Conservation (phyloP, 352 stramenopile species). For the Salisapilia sapeloensis region DNA sequence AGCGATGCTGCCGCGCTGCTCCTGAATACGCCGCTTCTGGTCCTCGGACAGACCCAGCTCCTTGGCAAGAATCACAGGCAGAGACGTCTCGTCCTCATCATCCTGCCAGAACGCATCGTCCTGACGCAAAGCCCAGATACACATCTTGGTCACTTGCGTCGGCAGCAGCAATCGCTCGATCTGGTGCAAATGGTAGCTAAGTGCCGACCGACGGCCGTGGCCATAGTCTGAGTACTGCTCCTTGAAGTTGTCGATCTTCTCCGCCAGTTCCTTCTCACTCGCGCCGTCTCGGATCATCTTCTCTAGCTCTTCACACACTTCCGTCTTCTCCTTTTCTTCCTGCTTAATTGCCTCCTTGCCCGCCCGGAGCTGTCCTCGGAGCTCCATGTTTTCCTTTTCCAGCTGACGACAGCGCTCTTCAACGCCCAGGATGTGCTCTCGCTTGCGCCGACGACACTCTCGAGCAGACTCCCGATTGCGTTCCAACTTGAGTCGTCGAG, state of each 20-base stretch:
- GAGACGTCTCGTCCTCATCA: conserved; percentile 75
- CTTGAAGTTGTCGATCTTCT: conserved; percentile 92
- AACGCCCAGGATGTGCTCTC: conserved; percentile 63
- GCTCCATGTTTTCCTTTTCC: conserved; percentile 86
- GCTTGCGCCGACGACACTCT: conserved; percentile 82
- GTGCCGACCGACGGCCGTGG: conserved; percentile 69
- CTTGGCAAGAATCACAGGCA: conserved; percentile 82
- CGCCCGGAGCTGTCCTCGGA: conserved; percentile 79
- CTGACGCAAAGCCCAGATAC: conserved; percentile 82
- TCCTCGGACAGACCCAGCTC: conserved; percentile 82
- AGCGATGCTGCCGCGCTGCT: conserved; percentile 58
- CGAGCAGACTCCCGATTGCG: conserved; percentile 84
- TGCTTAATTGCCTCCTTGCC: conserved; percentile 76
- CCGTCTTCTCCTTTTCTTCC: conserved; percentile 76
- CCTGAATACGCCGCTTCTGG: conserved; percentile 88
- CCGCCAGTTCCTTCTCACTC: conserved; percentile 78
- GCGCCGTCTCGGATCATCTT: conserved; percentile 66
- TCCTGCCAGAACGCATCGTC: conserved; percentile 83
- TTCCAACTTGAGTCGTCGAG: conserved; percentile 50
- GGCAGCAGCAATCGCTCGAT: conserved; percentile 87
- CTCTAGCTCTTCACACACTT: conserved; percentile 66
- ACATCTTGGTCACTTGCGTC: conserved; percentile 89
- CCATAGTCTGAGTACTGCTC: conserved; percentile 88
- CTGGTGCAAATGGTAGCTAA: conserved; percentile 86
- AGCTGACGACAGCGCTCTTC: conserved; percentile 66